Evolutionary conservation across 257 asterid species (phyloP), one percentile per base, ranked within the genome.

Genomic region (Fraxinus cuspidata): DNA sequence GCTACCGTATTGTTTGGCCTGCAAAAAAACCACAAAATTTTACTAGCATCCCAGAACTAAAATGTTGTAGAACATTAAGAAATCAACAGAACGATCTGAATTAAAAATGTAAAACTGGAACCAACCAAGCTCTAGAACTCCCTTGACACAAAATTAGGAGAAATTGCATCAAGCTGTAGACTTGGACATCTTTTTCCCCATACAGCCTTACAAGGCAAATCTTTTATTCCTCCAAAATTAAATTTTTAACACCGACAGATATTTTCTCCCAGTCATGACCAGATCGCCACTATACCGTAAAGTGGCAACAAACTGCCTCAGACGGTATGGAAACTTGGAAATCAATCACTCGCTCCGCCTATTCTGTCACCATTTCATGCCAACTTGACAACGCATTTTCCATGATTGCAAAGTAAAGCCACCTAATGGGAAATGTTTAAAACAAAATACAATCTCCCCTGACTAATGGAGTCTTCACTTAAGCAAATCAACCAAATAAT

Each of bases 1-100:
- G 74, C 83, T 86, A 53, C 98, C 96, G 23, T 93, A 95, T 56
- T 83, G 90, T 87, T 91, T 93, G 68, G 93, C 96, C 99, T 95
- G 86, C 69, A 79, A 77, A 84, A 72, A 32, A 7, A 44, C 58
- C 47, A 69, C 8, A 34, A 7, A 65, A 65, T 21, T 67, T n/a
- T 72, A 71, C 12, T n/a, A 56, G 28, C 65, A 76, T 47, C 37
- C 23, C 15, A 2, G 7, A 25, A 3, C 68, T 23, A 23, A 60
- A 60, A 25, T 60, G 23, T 11, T 25, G 2, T 9, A 60, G 32
- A n/a, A 56, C 19, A 25, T 4, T 60, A 21, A 60, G 42, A 70
- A 70, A 49, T 15, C 7, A 23, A 66, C 29, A 37, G 66, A 28
- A 11, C 27, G 71, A 2, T 47, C 3, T 72, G 29, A 31, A 49